Percentiles rank a stretch among this genome's conserved stretches.
These are phyloP conservation scores for Lipomyces chichibuensis DNA, from an alignment of 805 yeast genomes.

Conservation along the genomic window DNA sequence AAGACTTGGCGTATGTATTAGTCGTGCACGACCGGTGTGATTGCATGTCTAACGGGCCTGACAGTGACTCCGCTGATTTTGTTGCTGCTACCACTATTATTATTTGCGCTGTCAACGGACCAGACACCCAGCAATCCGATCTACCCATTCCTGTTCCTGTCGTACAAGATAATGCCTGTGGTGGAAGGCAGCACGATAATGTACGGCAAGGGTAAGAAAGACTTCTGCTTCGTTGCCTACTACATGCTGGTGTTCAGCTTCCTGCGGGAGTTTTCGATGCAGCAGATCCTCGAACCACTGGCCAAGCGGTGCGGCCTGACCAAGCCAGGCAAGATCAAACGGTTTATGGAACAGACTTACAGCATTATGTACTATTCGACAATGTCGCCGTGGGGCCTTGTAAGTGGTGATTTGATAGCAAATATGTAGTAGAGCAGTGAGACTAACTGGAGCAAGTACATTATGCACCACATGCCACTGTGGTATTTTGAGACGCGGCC, in stretches of 20 bases:
- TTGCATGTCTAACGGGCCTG: background rate
- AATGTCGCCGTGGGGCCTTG: conserved; percentile 81
- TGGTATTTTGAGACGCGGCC: conserved; percentile 89
- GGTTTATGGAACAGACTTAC: conserved; percentile 94
- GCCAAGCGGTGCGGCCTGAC: conserved; percentile 59
- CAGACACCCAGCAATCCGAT: conserved; percentile 16
- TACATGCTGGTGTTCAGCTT: conserved; percentile 89
- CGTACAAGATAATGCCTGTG: conserved; percentile 45
- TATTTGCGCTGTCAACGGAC: conserved; percentile 14
- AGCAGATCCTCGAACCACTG: conserved; percentile 71
- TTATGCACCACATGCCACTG: conserved; percentile 79
- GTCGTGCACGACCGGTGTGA: background rate
- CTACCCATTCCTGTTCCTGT: conserved; percentile 30
- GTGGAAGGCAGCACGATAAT: conserved; percentile 22
- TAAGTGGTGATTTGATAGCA: background rate
- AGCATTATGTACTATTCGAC: conserved; percentile 77
- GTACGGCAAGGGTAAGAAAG: conserved; percentile 88
- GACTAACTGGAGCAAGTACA: conserved; percentile 49
- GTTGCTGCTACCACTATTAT: conserved; percentile 16
- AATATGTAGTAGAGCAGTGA: background rate
- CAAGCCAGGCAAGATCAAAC: conserved; percentile 59
- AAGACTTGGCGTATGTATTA: conserved; percentile 59
- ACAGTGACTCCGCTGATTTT: conserved; percentile 27
- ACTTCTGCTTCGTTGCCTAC: conserved; percentile 74
- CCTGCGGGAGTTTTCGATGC: conserved; percentile 88